Conservation (phyloP, 208 protist genomes). For the Crithidia expoeki region DNA sequence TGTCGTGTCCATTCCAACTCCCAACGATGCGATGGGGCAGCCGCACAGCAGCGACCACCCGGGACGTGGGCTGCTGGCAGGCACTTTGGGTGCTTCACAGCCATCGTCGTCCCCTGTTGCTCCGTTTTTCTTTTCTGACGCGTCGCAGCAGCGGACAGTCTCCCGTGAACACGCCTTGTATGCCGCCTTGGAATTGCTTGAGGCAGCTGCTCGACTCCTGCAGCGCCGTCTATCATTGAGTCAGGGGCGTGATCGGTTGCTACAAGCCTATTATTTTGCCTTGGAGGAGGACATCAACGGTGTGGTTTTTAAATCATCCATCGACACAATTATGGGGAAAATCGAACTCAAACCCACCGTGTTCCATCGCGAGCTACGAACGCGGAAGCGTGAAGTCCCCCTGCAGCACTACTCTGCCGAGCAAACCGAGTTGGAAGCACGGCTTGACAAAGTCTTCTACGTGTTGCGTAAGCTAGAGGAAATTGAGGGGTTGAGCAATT, state of each 20-base stretch:
- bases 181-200: slow-evolving; percentile 43
- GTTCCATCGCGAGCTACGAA: slow-evolving; percentile 57
- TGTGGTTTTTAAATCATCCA: not conserved
- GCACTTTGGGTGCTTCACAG: not conserved
- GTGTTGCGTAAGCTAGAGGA: slow-evolving; percentile 57
- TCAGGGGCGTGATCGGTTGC: slow-evolving; percentile 34
- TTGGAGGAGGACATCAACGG: slow-evolving; percentile 57
- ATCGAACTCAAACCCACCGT: slow-evolving; percentile 22
- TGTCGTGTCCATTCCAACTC: slow-evolving; percentile 39
- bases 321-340: slow-evolving; percentile 4
- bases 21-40: slow-evolving; percentile 23
- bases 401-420: slow-evolving; percentile 47
- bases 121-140: not conserved
- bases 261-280: slow-evolving; percentile 68
- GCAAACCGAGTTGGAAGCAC: slow-evolving; percentile 33
- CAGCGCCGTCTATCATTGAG: slow-evolving; percentile 34
- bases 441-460: slow-evolving; percentile 56
- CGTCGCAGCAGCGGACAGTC: not conserved
- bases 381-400: slow-evolving; percentile 41
- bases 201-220: slow-evolving; percentile 41
- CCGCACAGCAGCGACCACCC: not conserved
- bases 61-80: not conserved
- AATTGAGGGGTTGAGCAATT: slow-evolving; percentile 44
- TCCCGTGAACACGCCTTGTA: slow-evolving; percentile 41
- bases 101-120: not conserved